Conservation (phyloP, 2,329 filamentous ascomycete species). For the Fusarium chuoi region DNA sequence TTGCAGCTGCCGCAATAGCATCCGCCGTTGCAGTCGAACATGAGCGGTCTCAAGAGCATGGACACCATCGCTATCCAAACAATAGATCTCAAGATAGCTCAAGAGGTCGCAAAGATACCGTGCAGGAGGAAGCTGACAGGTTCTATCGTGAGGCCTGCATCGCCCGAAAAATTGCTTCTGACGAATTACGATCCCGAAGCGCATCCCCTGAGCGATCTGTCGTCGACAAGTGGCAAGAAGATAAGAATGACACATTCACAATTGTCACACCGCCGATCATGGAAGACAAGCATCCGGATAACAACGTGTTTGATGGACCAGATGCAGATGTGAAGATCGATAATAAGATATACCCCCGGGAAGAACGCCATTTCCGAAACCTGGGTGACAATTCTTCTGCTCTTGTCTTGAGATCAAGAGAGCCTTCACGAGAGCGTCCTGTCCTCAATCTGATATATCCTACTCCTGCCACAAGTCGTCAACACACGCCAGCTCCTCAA, state of each 20-base stretch:
- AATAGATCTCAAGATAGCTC: conserved; percentile 49
- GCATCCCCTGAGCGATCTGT: conserved; percentile 64
- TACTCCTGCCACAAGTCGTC: conserved; percentile 60
- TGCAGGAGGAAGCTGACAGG: conserved; percentile 68
- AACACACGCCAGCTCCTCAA: conserved; percentile 56
- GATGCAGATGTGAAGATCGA: conserved; percentile 73
- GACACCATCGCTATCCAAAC: conserved; percentile 47
- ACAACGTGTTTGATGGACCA: conserved; percentile 65
- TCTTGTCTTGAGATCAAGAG: conserved; percentile 57
- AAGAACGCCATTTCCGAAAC: conserved; percentile 55
- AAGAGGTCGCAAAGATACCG: conserved; percentile 52
- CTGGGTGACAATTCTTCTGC: conserved; percentile 40
- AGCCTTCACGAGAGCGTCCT: conserved; percentile 66
- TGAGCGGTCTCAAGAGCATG: conserved; percentile 49
- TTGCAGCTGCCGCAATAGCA: conserved; percentile 59
- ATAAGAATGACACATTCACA: conserved; percentile 51
- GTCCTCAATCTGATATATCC: conserved; percentile 70
- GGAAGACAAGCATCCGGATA: conserved; percentile 54
- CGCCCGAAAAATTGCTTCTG: conserved; percentile 63
- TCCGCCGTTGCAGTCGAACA: conserved; percentile 58
- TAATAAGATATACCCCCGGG: conserved; percentile 64
- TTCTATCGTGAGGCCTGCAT: conserved; percentile 66
- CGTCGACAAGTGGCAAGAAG: conserved; percentile 62
- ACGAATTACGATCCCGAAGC: conserved; percentile 64
- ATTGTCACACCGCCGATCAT: conserved; percentile 67